phyloP scores from a whole-genome alignment of 331 rosid genomes.

The Quercus phellos region DNA sequence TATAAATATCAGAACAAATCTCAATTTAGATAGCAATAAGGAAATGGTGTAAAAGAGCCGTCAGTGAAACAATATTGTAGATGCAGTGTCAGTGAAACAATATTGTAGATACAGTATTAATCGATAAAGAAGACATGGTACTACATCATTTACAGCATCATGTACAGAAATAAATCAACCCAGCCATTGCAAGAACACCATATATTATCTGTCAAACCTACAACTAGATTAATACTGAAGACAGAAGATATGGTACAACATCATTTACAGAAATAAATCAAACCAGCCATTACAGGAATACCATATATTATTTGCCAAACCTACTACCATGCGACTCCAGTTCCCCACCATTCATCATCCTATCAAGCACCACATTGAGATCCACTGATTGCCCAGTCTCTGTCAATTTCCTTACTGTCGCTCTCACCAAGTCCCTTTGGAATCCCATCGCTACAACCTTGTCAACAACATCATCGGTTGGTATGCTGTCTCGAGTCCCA shows the following conservation, averaged over 20 bases:
- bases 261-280: neutral
- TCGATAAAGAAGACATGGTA: too few relatives aligned
- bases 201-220: too few relatives aligned
- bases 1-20: neutral
- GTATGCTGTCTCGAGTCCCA: conserved; percentile 20
- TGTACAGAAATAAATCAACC: too few relatives aligned
- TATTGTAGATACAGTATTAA: too few relatives aligned
- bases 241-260: neutral
- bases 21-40: neutral
- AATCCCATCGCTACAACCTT: conserved; percentile 49
- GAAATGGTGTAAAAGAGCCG: neutral
- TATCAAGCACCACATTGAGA: conserved; percentile 39
- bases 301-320: conserved; percentile 10
- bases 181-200: too few relatives aligned
- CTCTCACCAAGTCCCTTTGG: conserved; percentile 43
- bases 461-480: conserved; percentile 32
- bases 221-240: too few relatives aligned
- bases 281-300: neutral
- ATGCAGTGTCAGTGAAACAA: neutral
- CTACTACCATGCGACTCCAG: neutral
- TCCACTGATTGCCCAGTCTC: conserved; percentile 39
- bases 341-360: conserved; percentile 33
- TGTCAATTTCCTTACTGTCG: conserved; percentile 31
- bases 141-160: too few relatives aligned
- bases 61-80: neutral